These are phyloP conservation scores for Parmelia sp. DNA, from an alignment of 495 filamentous ascomycete genomes.

Conservation along the genomic window DNA sequence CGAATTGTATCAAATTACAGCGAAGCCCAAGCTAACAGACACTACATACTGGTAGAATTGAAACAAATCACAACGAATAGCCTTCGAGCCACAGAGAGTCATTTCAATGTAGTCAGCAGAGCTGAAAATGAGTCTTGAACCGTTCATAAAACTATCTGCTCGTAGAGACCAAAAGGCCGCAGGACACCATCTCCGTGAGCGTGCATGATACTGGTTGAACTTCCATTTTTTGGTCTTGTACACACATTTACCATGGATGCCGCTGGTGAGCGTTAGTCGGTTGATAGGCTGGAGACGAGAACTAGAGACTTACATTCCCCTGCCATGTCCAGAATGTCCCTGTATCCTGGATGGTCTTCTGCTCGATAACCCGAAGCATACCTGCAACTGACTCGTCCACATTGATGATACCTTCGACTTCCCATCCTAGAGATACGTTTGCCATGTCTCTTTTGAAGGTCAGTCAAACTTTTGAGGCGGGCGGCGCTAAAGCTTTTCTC, in stretches of 20 bases:
- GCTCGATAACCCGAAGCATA: slow-evolving; percentile 46
- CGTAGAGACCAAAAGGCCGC: not conserved
- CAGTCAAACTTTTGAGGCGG: not conserved
- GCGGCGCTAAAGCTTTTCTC: slow-evolving; percentile 18
- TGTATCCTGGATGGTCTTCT: slow-evolving; percentile 41
- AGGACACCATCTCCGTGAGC: not conserved
- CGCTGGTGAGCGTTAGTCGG: slow-evolving; percentile 4
- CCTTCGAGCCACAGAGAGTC: too few relatives aligned
- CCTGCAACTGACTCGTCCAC: slow-evolving; percentile 42
- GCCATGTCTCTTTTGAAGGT: slow-evolving; percentile 39
- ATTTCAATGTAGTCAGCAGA: too few relatives aligned
- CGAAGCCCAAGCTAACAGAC: not conserved
- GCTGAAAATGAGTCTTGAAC: not conserved
- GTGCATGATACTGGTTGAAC: not conserved
- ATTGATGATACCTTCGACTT: slow-evolving; percentile 45
- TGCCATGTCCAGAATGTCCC: slow-evolving; percentile 55
- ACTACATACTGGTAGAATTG: too few relatives aligned
- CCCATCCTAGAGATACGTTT: slow-evolving; percentile 42
- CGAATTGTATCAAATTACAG: too few relatives aligned
- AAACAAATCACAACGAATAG: too few relatives aligned
- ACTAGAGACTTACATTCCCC: slow-evolving; percentile 33
- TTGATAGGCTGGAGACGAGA: not conserved
- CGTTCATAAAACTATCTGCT: not conserved
- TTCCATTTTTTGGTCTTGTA: not conserved
- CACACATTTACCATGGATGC: slow-evolving; percentile 14